A percentile compares a stretch with the other conserved stretches of the same genome.
Conservation (phyloP, 2,329 filamentous ascomycete genomes). For the Cladosporium sp. region DNA sequence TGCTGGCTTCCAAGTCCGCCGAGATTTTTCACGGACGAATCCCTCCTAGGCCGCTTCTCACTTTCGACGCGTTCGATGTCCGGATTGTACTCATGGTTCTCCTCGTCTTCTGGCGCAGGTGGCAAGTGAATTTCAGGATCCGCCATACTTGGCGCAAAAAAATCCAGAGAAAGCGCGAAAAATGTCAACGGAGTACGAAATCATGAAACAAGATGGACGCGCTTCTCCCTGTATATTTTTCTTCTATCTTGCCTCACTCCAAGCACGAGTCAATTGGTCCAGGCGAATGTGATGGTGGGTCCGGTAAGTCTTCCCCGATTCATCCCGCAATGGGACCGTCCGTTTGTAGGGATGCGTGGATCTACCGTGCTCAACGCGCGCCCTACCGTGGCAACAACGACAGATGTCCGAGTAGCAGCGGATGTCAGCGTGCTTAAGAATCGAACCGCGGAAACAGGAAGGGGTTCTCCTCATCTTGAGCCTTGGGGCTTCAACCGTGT, state of each 20-base stretch:
- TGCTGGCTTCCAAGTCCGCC: constrained; percentile 15
- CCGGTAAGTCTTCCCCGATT: constrained; percentile 5
- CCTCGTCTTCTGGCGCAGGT: constrained; percentile 16
- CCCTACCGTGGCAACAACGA: neutral
- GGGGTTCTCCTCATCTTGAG: too few species aligned
- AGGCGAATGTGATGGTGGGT: constrained; percentile 2
- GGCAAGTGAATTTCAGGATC: constrained; percentile 33
- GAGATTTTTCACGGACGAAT: constrained; percentile 15
- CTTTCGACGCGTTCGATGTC: constrained; percentile 16
- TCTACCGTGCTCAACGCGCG: neutral
- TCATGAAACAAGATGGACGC: neutral
- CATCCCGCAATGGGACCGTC: constrained; percentile 3
- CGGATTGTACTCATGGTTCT: constrained; percentile 12
- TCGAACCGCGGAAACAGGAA: too few species aligned
- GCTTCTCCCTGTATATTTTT: constrained; percentile 6
- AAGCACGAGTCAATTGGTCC: constrained; percentile 8
- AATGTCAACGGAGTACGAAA: neutral
- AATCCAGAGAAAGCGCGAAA: neutral
- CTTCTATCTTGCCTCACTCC: constrained; percentile 6
- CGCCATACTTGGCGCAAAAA: constrained; percentile 26
- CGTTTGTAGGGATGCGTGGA: neutral
- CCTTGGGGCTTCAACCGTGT: too few species aligned
- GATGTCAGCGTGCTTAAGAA: too few species aligned
- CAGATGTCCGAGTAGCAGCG: too few species aligned
- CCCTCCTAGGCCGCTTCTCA: constrained; percentile 22